These are phyloP conservation scores for Phytophthora fragariae DNA, from an alignment of 352 stramenopile species.

Conservation along the genomic window DNA sequence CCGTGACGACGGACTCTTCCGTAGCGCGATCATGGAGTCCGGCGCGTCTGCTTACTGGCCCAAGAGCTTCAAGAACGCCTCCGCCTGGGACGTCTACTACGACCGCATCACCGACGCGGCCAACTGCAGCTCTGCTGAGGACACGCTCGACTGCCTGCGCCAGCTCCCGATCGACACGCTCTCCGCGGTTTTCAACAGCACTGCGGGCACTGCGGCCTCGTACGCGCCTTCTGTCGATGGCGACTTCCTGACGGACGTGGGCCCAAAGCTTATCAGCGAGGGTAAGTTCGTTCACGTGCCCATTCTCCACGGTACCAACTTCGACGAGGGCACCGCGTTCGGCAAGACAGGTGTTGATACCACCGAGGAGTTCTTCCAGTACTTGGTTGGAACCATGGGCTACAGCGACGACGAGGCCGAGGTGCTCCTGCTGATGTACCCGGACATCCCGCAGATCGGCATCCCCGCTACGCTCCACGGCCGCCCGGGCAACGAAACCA, in stretches of 20 bases:
- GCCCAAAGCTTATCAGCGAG: slow-evolving; percentile 23
- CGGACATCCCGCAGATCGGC: slow-evolving; percentile 34
- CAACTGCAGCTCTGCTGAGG: slow-evolving; percentile 33
- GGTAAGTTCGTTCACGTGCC: slow-evolving; percentile 45
- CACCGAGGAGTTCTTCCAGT: slow-evolving; percentile 34
- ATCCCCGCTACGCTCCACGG: slow-evolving; percentile 32
- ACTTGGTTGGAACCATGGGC: slow-evolving; percentile 30
- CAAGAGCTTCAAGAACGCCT: slow-evolving; percentile 32
- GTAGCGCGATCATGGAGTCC: slow-evolving; percentile 37
- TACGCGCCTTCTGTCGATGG: slow-evolving; percentile 40
- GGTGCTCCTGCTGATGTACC: slow-evolving; percentile 34
- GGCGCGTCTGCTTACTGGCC: slow-evolving; percentile 29
- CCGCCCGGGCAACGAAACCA: slow-evolving; percentile 26
- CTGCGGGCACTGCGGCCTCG: slow-evolving; percentile 14
- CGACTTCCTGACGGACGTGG: slow-evolving; percentile 35
- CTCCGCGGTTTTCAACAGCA: slow-evolving; percentile 35
- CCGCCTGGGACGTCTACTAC: slow-evolving; percentile 38
- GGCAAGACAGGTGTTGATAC: slow-evolving; percentile 32
- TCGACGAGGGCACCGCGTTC: slow-evolving; percentile 42
- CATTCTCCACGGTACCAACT: slow-evolving; percentile 40
- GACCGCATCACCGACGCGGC: slow-evolving; percentile 29
- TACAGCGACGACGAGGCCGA: slow-evolving; percentile 29
- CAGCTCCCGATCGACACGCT: slow-evolving; percentile 37
- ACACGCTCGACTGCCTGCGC: slow-evolving; percentile 38
- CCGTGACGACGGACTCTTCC: slow-evolving; percentile 37